A percentile compares a stretch with the other conserved stretches of the same genome.
These are phyloP conservation scores for Vitis vinifera DNA, from an alignment of 164 flowering plant genomes.

Conservation along the genomic window DNA sequence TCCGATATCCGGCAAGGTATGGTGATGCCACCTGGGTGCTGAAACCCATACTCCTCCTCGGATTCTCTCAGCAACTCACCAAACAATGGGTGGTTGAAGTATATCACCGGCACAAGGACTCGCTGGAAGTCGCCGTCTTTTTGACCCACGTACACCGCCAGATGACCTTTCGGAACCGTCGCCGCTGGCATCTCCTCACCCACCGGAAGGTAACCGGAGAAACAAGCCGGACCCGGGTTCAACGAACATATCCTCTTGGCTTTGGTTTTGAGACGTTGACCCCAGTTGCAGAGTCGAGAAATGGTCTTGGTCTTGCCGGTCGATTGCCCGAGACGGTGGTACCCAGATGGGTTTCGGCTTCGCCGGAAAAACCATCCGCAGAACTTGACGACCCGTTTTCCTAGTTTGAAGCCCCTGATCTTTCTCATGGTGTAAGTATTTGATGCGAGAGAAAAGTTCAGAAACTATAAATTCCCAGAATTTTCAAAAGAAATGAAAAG, in stretches of 20 bases:
- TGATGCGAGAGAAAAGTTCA: not conserved
- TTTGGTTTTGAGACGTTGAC: slow-evolving; percentile 33
- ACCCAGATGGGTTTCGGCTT: slow-evolving; percentile 6
- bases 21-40: slow-evolving; percentile 76
- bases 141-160: slow-evolving; percentile 85
- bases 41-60: slow-evolving; percentile 70
- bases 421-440: slow-evolving; percentile 30
- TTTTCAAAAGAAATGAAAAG: not conserved
- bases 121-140: slow-evolving; percentile 61
- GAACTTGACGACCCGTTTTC: slow-evolving; percentile 31
- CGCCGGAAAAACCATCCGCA: slow-evolving; percentile 35
- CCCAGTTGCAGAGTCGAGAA: slow-evolving; percentile 52
- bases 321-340: slow-evolving; percentile 13
- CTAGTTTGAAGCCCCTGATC: slow-evolving; percentile 54
- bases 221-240: slow-evolving; percentile 5
- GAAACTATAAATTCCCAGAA: not conserved
- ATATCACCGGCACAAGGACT: slow-evolving; percentile 77
- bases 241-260: slow-evolving; percentile 34
- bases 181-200: slow-evolving; percentile 22
- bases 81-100: slow-evolving; percentile 87
- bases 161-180: slow-evolving; percentile 70
- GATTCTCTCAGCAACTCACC: slow-evolving; percentile 67
- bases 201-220: slow-evolving; percentile 26
- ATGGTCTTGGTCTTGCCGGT: slow-evolving; percentile 19
- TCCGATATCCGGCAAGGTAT: slow-evolving; percentile 75